Conservation (phyloP, 1,139 yeast species). For the Zygosaccharomyces sapae region DNA sequence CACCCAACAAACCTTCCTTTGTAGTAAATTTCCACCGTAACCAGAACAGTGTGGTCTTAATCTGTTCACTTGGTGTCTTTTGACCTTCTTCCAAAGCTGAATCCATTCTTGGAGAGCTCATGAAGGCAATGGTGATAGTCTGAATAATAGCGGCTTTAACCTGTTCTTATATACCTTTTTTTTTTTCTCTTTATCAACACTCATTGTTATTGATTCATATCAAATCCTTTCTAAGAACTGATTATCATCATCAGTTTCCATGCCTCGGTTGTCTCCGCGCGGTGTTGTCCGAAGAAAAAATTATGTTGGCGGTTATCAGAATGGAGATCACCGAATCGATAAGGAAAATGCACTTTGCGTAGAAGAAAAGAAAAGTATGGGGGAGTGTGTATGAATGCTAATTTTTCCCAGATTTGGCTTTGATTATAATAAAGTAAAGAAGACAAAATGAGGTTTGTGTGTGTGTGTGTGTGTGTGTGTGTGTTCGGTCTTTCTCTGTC, state of each 20-base stretch:
- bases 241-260: not conserved
- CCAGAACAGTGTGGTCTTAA: slow-evolving; percentile 14
- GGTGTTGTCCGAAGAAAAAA: not conserved
- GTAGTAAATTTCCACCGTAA: slow-evolving; percentile 52
- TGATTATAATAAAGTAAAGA: too few species aligned
- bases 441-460: too few species aligned
- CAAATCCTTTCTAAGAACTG: not conserved
- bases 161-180: not conserved
- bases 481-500: too few species aligned
- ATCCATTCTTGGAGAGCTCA: slow-evolving; percentile 1
- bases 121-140: not conserved
- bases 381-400: too few species aligned
- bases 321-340: not conserved
- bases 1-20: slow-evolving; percentile 73
- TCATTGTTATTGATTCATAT: not conserved
- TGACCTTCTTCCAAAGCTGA: not conserved
- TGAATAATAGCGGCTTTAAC: not conserved
- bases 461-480: too few species aligned
- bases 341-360: not conserved
- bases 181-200: not conserved
- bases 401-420: too few species aligned
- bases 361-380: too few species aligned
- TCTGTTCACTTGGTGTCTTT: slow-evolving; percentile 2
- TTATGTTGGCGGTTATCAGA: not conserved
- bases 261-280: not conserved